Evolutionary conservation across 768 basidiomycete genomes (phyloP).

Genomic region (Suillus fuscotomentosus): DNA sequence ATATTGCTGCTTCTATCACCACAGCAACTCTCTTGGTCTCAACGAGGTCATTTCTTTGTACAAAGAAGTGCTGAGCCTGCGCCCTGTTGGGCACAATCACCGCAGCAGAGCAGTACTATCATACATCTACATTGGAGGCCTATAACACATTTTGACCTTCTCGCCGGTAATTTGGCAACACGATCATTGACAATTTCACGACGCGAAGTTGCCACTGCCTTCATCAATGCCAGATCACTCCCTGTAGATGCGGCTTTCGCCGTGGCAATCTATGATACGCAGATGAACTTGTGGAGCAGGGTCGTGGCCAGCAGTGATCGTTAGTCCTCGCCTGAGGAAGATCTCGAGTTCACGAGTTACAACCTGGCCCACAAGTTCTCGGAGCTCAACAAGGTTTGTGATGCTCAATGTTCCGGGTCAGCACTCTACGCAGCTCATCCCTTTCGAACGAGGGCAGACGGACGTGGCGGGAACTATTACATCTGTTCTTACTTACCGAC

Average conservation of each 20-base stretch:
- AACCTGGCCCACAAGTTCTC: too few species aligned
- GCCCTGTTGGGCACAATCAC: too few species aligned
- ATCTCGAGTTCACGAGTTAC: neutral
- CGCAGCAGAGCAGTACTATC: too few species aligned
- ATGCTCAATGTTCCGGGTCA: neutral
- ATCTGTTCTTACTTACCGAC: neutral
- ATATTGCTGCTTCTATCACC: too few species aligned
- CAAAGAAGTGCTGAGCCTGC: too few species aligned
- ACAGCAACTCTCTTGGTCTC: too few species aligned
- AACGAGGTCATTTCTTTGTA: too few species aligned
- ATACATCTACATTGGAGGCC: too few species aligned
- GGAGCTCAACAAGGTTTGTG: too few species aligned
- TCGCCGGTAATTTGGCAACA: too few species aligned
- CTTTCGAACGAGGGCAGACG: neutral
- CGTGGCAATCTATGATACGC: conserved; percentile 11
- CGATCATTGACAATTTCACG: neutral
- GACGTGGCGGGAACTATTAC: neutral
- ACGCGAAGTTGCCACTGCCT: neutral
- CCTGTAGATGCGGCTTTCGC: conserved; percentile 10
- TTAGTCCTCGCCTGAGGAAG: conserved; percentile 21
- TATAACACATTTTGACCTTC: too few species aligned
- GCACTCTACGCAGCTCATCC: neutral
- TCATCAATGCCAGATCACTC: neutral
- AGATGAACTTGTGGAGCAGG: conserved; percentile 24
- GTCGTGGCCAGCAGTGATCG: conserved; percentile 21